Base-by-base conservation (phyloP, 306 rosid genomes). In the Vigna reflexopilosa region DNA sequence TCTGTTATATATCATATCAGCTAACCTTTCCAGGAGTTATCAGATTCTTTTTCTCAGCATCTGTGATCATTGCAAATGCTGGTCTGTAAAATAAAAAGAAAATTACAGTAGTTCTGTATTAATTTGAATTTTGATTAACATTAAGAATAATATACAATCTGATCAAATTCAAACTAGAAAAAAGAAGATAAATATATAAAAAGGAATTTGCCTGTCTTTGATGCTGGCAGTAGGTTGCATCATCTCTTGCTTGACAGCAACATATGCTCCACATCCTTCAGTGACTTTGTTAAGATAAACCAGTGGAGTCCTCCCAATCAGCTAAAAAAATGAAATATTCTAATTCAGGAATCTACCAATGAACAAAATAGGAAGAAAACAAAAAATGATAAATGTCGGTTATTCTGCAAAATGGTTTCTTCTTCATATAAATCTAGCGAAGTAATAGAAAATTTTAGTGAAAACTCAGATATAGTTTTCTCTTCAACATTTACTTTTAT, bases 181-280 rank as follows among this genome's bases (percentile, higher is more conserved):
- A 13, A 75, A 2, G 40, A 71, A 16, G 20, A 15, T 28, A 73
- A 36, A 52, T 50, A 17, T 30, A 22, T 26, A 40, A 9, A 73
- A 44, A 55, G 44, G 30, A 48, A 28, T 51, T 57, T n/a, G 89
- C 98, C 98, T 92, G 91, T 95, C 98, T 85, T 95, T 95, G 87
- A 95, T 82, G 88, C 98, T 95, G 51, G 98, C 38, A 67, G 98
- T 95, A 42, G 98, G 98, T 62, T 95, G 98, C 92, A 92, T 88
- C 98, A 95, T 95, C 85, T 92, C 98, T 88, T 92, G 98, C 93
- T 95, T 95, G 16, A 59, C 98, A 86, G 98, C 98, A 77, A 95
- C 82, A 78, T 88, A 93, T 61, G 93, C 98, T 80, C 96, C 98
- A 85, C 98, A 95, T 68, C 96, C 98, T 76, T 95, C 93, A 22